These are phyloP conservation scores for Daldinia eschscholtzii DNA, from an alignment of 2,329 filamentous ascomycete species.

Conservation along the genomic window DNA sequence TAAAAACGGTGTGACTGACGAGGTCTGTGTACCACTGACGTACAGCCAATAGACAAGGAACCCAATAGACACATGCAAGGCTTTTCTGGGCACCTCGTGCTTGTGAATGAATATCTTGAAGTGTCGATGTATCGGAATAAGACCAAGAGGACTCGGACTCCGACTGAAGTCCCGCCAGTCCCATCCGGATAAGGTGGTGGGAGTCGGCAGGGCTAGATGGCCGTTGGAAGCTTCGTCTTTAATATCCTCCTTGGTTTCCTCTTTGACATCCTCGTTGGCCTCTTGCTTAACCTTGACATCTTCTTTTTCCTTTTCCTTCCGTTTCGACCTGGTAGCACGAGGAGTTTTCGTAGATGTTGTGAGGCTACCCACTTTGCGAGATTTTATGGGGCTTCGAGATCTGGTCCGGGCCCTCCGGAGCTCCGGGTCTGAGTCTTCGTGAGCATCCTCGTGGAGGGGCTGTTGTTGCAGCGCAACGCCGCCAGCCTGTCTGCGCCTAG, in stretches of 20 bases:
- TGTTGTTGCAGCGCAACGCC: conserved; percentile 63
- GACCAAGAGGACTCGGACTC: conserved; percentile 89
- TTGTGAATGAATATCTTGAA: conserved; percentile 95
- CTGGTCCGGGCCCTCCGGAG: conserved; percentile 75
- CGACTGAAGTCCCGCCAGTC: conserved; percentile 90
- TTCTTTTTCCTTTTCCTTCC: conserved; percentile 50
- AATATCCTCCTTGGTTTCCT: conserved; percentile 27
- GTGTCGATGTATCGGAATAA: conserved; percentile 94
- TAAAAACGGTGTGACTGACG: conserved; percentile 84
- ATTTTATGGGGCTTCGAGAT: conserved; percentile 75
- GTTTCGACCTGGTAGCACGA: conserved; percentile 49
- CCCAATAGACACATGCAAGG: conserved; percentile 94
- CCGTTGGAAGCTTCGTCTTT: conserved; percentile 65
- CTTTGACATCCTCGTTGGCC: conserved; percentile 43
- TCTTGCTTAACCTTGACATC: conserved; percentile 40
- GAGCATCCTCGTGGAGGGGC: conserved; percentile 70
- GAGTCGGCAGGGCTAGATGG: conserved; percentile 76
- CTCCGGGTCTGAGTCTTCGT: conserved; percentile 65
- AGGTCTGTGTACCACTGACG: conserved; percentile 79
- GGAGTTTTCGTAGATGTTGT: conserved; percentile 63
- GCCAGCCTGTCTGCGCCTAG: conserved; percentile 66
- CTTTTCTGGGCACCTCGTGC: conserved; percentile 95
- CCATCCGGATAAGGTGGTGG: conserved; percentile 67
- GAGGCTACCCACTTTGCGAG: conserved; percentile 66
- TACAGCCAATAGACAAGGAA: conserved; percentile 94